Evolutionary conservation across 2,329 filamentous ascomycete genomes (phyloP).

Genomic region (Colletotrichum tanaceti): DNA sequence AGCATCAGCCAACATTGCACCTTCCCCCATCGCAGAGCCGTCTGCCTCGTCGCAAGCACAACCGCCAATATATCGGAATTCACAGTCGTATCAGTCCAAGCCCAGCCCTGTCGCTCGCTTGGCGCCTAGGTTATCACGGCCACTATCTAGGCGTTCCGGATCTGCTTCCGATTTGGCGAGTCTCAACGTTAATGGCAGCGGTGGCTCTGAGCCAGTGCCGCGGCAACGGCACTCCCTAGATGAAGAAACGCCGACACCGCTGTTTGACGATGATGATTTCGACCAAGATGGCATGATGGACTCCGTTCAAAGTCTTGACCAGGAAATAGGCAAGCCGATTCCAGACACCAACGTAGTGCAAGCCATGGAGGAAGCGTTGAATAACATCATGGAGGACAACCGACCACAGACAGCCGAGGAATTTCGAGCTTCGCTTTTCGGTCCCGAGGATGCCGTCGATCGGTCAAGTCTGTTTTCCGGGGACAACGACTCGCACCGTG

Average conservation of each 20-base stretch:
- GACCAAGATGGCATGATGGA: constrained; percentile 77
- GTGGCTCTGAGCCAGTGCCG: constrained; percentile 54
- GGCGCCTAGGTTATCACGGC: constrained; percentile 56
- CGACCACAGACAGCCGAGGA: constrained; percentile 73
- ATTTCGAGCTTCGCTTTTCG: constrained; percentile 75
- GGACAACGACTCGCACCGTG: constrained; percentile 71
- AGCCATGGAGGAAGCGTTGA: constrained; percentile 92
- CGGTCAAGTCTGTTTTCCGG: constrained; percentile 62
- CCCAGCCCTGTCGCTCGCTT: constrained; percentile 59
- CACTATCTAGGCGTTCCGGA: constrained; percentile 55
- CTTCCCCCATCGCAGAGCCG: constrained; percentile 22
- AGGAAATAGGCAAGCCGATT: constrained; percentile 69
- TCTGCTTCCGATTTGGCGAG: constrained; percentile 62
- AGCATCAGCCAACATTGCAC: constrained; percentile 55
- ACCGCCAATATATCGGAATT: constrained; percentile 39
- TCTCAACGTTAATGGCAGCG: constrained; percentile 52
- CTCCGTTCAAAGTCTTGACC: constrained; percentile 84
- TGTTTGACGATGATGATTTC: constrained; percentile 86
- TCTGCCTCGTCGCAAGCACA: constrained; percentile 19
- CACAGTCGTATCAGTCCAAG: constrained; percentile 57
- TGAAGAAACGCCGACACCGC: constrained; percentile 59
- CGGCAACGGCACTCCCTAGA: constrained; percentile 76
- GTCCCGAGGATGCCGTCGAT: constrained; percentile 59
- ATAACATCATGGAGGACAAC: constrained; percentile 85
- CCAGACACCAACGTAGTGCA: constrained; percentile 86